Percentiles rank a stretch among this genome's conserved stretches.
Evolutionary conservation across 2,329 filamentous ascomycete species (phyloP).

Genomic region (Botrytis cinerea): DNA sequence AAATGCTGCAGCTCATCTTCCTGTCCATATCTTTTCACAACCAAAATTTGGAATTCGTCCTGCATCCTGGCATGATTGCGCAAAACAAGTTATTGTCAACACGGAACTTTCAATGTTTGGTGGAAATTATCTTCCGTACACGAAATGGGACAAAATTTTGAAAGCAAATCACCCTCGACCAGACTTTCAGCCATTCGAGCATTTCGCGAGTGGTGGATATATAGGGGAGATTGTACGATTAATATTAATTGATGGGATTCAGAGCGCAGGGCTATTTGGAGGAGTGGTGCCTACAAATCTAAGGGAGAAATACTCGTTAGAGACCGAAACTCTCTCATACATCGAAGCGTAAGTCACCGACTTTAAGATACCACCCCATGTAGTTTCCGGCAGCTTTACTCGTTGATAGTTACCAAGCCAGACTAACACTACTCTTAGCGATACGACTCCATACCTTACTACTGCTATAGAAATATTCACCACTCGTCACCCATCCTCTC

Average conservation of each 20-base stretch:
- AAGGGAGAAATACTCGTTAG: constrained; percentile 55
- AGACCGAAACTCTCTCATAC: constrained; percentile 59
- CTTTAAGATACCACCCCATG: background rate
- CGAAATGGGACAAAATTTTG: constrained; percentile 60
- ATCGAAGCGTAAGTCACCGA: constrained; percentile 52
- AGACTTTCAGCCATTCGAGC: constrained; percentile 63
- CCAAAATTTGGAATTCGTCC: constrained; percentile 60
- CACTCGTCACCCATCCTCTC: constrained; percentile 50
- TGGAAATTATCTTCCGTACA: constrained; percentile 57
- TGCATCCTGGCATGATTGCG: constrained; percentile 56
- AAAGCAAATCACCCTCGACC: constrained; percentile 56
- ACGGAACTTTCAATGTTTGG: constrained; percentile 70
- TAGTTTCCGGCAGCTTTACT: background rate
- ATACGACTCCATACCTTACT: constrained; percentile 31
- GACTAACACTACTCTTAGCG: constrained; percentile 25
- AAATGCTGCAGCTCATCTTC: constrained; percentile 66
- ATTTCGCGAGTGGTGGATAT: constrained; percentile 66
- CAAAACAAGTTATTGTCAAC: constrained; percentile 65
- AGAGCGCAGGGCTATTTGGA: constrained; percentile 55
- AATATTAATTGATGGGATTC: constrained; percentile 59
- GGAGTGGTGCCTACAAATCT: constrained; percentile 58
- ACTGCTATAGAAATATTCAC: constrained; percentile 52
- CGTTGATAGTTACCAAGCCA: background rate
- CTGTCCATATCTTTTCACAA: constrained; percentile 55
- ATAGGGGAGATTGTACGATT: constrained; percentile 65